Evolutionary conservation across 2,329 filamentous ascomycete species (phyloP), one percentile per base, ranked within the genome.

Genomic region (Phialophora tarda): DNA sequence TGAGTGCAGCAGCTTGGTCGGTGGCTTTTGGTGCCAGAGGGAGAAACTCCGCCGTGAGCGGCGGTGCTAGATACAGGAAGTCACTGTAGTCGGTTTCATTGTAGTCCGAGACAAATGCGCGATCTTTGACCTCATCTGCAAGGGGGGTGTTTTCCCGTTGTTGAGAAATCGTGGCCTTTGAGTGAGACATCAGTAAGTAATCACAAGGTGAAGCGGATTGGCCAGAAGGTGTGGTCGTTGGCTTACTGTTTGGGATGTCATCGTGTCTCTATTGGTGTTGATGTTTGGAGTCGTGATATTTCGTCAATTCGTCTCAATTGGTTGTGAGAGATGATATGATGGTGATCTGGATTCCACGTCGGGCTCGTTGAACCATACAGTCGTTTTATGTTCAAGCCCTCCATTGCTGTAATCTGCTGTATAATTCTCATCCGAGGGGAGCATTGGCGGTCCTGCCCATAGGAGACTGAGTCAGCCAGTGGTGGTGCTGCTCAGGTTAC

Each of bases 11-110:
- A 14, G 51, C 47, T 54, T 38, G 60, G 30, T 64, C 59, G 21
- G 50, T 30, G 34, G 34, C 4, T 10, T 23, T 26, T 32, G 60
- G 59, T 51, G 67, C 62, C 17, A 69, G 51, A 4, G 65, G 65
- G 5, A 70, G 32, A 34, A 66, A 70, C 28, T 66, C 68, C 5
- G 65, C 41, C 24, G 54, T 41, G 23, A 69, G 62, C 10, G 60
- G 56, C 1, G 68, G 65, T 7, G 60, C 56, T 21, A 59, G 60
- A 63, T 59, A 70, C 10, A 70, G 61, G n/a, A 60, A 59, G 23
- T 68, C 68, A 65, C 62, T 70, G 34, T 68, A 53, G 58, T 70
- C 68, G 55, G 34, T 54, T n/a, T 70, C 68, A 44, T 68, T 70
- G 65, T 68, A 68, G 26, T 66, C 48, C 7, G 68, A 63, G 26